Evolutionary conservation across 345 rosid genomes (phyloP).

Genomic region (Camelina hispida): DNA sequence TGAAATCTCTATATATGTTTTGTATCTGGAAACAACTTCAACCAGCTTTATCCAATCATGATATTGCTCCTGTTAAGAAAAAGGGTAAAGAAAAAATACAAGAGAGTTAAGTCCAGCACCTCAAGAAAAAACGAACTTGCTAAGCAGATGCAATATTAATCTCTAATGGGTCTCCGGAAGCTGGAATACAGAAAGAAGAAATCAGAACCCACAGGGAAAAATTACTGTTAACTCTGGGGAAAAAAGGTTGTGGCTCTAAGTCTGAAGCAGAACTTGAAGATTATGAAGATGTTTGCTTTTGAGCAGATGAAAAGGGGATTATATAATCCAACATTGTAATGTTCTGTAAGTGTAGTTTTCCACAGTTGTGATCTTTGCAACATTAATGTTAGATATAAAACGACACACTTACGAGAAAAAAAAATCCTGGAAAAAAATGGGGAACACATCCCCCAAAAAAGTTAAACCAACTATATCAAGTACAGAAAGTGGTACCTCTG

Average conservation of each 20-base stretch:
- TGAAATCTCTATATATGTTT: slow-evolving; percentile 77
- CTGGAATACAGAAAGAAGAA: slow-evolving; percentile 12
- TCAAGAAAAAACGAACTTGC: slow-evolving; percentile 19
- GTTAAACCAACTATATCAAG: slow-evolving; percentile 16
- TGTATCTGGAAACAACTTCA: slow-evolving; percentile 89
- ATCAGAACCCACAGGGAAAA: slow-evolving; percentile 2
- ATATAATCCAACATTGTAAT: no score
- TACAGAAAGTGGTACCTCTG: slow-evolving; percentile 64
- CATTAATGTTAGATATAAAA: no score
- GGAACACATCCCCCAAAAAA: slow-evolving; percentile 13
- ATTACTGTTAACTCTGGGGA: slow-evolving; percentile 14
- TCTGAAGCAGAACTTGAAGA: no score
- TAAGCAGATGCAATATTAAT: slow-evolving; percentile 11
- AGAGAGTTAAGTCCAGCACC: slow-evolving; percentile 30
- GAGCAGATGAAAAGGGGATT: no score
- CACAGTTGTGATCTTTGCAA: no score
- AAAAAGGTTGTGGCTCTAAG: neutral
- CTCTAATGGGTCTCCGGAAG: slow-evolving; percentile 17
- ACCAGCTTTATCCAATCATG: slow-evolving; percentile 95
- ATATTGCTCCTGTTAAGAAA: slow-evolving; percentile 76
- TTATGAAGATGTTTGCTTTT: no score
- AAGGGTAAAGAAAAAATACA: slow-evolving; percentile 32
- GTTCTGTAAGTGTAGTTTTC: no score
- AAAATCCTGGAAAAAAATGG: slow-evolving; percentile 16
- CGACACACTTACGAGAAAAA: no score